phyloP scores from a whole-genome alignment of 805 yeast species.

The Candida takata region DNA sequence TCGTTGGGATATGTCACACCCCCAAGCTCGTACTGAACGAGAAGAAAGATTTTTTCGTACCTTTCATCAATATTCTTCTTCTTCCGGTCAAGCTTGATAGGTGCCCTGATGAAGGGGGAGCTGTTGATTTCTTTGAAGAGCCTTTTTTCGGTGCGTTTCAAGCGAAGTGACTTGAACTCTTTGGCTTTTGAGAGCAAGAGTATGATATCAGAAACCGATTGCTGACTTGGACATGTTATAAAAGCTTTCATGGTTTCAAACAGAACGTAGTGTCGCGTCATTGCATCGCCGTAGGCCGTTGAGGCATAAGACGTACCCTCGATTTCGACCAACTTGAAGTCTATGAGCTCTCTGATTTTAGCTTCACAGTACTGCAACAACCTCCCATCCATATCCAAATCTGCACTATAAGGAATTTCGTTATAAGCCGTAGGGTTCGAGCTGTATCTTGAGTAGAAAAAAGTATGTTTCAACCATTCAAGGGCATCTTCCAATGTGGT shows the following conservation, averaged over 20 bases:
- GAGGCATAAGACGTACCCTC: conserved; percentile 19
- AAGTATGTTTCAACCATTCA: conserved; percentile 43
- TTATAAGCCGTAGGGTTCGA: conserved; percentile 36
- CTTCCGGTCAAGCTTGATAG: conserved; percentile 26
- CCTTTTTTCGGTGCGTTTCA: conserved; percentile 39
- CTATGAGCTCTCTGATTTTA: conserved; percentile 27
- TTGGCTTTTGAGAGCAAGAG: conserved; percentile 27
- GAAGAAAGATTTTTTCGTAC: conserved; percentile 33
- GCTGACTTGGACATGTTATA: conserved; percentile 15
- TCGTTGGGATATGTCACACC: conserved; percentile 41
- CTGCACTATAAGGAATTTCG: conserved; percentile 20
- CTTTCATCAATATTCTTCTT: conserved; percentile 18
- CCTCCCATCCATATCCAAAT: conserved; percentile 24
- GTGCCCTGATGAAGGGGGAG: conserved; percentile 32
- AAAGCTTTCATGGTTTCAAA: conserved; percentile 37
- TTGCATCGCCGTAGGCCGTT: conserved; percentile 38
- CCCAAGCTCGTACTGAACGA: conserved; percentile 45
- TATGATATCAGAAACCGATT: conserved; percentile 19
- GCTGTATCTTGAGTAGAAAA: conserved; percentile 38
- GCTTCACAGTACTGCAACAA: conserved; percentile 29
- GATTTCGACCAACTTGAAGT: conserved; percentile 25
- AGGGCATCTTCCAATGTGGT: conserved; percentile 31
- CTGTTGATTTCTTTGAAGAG: conserved; percentile 37
- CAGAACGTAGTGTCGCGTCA: conserved; percentile 42
- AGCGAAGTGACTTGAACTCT: conserved; percentile 35